A percentile compares a stretch with the other conserved stretches of the same genome.
These are phyloP conservation scores for Lophiotrema nucula DNA, from an alignment of 495 filamentous ascomycete genomes.

Conservation along the genomic window DNA sequence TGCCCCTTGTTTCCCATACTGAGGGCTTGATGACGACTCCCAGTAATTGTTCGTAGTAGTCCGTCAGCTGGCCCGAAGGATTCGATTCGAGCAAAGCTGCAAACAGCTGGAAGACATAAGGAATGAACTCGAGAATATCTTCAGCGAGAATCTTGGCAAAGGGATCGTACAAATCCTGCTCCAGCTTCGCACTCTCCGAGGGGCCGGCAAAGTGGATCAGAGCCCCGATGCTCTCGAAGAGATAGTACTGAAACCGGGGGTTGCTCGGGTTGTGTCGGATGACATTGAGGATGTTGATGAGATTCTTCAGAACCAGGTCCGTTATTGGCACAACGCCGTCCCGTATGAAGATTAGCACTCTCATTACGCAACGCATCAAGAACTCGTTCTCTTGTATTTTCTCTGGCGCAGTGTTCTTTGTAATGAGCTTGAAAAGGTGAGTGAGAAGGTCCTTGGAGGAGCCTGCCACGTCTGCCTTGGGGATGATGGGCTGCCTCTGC, in stretches of 20 bases:
- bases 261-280: constrained; percentile 95
- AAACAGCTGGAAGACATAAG: constrained; percentile 95
- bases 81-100: constrained; percentile 83
- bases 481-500: constrained; percentile 70
- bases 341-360: constrained; percentile 87
- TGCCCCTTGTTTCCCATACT: constrained; percentile 87
- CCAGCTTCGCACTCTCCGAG: constrained; percentile 67
- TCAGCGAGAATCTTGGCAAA: constrained; percentile 73
- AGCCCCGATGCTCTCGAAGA: constrained; percentile 95
- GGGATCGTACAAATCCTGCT: constrained; percentile 71
- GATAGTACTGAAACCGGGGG: constrained; percentile 96
- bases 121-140: constrained; percentile 89
- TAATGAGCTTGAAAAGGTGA: constrained; percentile 89
- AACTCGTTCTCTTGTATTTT: constrained; percentile 99
- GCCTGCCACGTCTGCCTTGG: constrained; percentile 66
- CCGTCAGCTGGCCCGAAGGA: constrained; percentile 66
- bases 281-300: constrained; percentile 81
- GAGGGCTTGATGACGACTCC: constrained; percentile 68
- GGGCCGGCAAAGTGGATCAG: constrained; percentile 77
- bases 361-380: constrained; percentile 96
- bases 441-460: constrained; percentile 82
- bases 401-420: constrained; percentile 72
- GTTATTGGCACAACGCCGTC: constrained; percentile 69
- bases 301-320: constrained; percentile 70
- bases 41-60: constrained; percentile 74